Base-by-base conservation (phyloP, 805 yeast genomes). In the Suhomyces pyralidae region DNA sequence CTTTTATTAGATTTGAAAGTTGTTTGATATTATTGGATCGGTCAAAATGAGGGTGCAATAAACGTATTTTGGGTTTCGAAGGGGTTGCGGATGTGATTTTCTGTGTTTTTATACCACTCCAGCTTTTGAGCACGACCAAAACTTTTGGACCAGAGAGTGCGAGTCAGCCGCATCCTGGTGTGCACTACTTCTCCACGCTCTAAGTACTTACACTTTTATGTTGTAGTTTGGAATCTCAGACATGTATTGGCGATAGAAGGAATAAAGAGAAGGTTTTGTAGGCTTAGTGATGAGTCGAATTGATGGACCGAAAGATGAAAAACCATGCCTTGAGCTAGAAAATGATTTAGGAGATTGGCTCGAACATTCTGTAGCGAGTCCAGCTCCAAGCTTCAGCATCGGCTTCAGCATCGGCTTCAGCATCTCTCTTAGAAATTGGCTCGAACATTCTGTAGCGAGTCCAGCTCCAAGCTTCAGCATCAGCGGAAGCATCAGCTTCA, bases 341-440 rank as follows among this genome's bases (percentile, higher is more conserved):
- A 17, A 2, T 17, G 3, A 12, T 10, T 19, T 19, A 38, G 42
- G 42, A 38, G 15, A 51, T 46, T 26, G 53, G 53, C 22, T 51
- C 47, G n/a, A 49, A 51, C 4, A 42, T 22, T 15, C 52, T 40
- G 48, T 47, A 50, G 19, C 14, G 30, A 42, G 48, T 25, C 55
- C 51, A 55, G 48, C 43, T 44, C 50, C 49, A 51, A 12, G 52
- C 49, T n/a, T 54, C 22, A 17, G 54, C 53, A 25, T 32, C 25
- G 9, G 58, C 58, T 8, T 50, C 45, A 8, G 58, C 58, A 10
- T 52, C 25, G 9, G 58, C 58, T 8, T 50, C 45, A 8, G 58
- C 58, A 10, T 52, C 55, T 48, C 58, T 52, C 53, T 53, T 49
- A 25, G 34, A 34, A 22, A 54, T 45, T 15, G 58, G 56, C 15